phyloP scores from a whole-genome alignment of 2,329 filamentous ascomycete species.

The Talaromyces rugulosus region DNA sequence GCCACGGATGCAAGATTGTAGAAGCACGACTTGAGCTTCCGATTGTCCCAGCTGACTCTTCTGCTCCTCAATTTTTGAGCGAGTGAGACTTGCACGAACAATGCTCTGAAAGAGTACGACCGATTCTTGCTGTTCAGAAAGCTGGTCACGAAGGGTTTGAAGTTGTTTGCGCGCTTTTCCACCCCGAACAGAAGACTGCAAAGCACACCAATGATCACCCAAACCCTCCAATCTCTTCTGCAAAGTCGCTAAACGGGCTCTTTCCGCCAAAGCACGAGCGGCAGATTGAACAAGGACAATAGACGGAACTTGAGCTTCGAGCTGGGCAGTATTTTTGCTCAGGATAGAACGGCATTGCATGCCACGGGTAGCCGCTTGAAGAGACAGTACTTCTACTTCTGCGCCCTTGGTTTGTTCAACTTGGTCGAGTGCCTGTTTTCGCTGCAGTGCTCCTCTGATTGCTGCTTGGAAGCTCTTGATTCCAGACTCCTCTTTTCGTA shows the following conservation, averaged over 20 bases:
- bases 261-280: conserved; percentile 31
- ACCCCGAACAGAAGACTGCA: conserved; percentile 47
- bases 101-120: conserved; percentile 31
- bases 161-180: conserved; percentile 24
- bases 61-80: conserved; percentile 28
- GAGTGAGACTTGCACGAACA: conserved; percentile 26
- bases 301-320: conserved; percentile 22
- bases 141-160: conserved; percentile 22
- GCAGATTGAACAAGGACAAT: conserved; percentile 35
- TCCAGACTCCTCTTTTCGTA: conserved; percentile 38
- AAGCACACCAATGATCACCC: conserved; percentile 35
- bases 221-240: conserved; percentile 39
- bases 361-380: conserved; percentile 60
- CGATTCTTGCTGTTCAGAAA: conserved; percentile 25
- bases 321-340: conserved; percentile 20
- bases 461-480: conserved; percentile 53
- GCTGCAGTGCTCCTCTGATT: conserved; percentile 46
- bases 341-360: conserved; percentile 41
- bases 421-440: conserved; percentile 43
- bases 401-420: conserved; percentile 61
- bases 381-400: conserved; percentile 55
- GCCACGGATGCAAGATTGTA: conserved; percentile 53
- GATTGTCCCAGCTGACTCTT: conserved; percentile 41
- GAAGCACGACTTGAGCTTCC: conserved; percentile 38
- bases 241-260: conserved; percentile 36